phyloP scores from a whole-genome alignment of 2,329 filamentous ascomycete genomes.

The Tricladium varicosporioides region DNA sequence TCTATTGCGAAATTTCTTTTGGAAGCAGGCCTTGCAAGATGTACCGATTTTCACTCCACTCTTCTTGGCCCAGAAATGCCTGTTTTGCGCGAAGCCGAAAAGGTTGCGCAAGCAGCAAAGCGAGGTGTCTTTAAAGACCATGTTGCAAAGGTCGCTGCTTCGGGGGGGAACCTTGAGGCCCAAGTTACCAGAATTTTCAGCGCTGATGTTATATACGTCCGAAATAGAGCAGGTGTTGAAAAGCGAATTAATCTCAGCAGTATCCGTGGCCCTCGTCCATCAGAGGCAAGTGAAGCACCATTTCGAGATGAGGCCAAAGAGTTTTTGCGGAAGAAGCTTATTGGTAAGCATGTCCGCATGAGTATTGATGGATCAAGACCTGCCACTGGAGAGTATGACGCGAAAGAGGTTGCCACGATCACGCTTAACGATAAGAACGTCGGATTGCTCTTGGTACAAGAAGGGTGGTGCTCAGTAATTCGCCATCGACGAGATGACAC shows the following conservation, averaged over 20 bases:
- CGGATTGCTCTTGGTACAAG: constrained; percentile 80
- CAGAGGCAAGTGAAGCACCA: constrained; percentile 81
- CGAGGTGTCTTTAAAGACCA: constrained; percentile 80
- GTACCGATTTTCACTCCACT: constrained; percentile 94
- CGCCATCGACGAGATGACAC: constrained; percentile 93
- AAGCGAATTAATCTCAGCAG: constrained; percentile 92
- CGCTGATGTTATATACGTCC: constrained; percentile 84
- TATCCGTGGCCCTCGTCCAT: constrained; percentile 85
- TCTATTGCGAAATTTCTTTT: constrained; percentile 92
- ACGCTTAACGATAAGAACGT: constrained; percentile 83
- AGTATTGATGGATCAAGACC: constrained; percentile 88
- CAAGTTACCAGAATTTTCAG: constrained; percentile 82
- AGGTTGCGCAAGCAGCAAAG: constrained; percentile 73
- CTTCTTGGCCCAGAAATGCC: constrained; percentile 89
- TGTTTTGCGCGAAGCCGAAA: constrained; percentile 80
- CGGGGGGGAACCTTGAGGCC: constrained; percentile 69
- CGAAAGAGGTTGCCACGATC: constrained; percentile 90
- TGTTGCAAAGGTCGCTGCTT: constrained; percentile 63
- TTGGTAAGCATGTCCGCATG: constrained; percentile 92
- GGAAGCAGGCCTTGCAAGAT: constrained; percentile 83
- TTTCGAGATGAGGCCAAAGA: constrained; percentile 95
- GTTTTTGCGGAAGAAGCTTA: constrained; percentile 87
- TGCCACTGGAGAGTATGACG: constrained; percentile 86
- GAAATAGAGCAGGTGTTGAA: constrained; percentile 80
- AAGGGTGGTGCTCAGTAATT: constrained; percentile 90